Conservation (phyloP, 2,329 filamentous ascomycete species). For the Boeremia lycopersici region DNA sequence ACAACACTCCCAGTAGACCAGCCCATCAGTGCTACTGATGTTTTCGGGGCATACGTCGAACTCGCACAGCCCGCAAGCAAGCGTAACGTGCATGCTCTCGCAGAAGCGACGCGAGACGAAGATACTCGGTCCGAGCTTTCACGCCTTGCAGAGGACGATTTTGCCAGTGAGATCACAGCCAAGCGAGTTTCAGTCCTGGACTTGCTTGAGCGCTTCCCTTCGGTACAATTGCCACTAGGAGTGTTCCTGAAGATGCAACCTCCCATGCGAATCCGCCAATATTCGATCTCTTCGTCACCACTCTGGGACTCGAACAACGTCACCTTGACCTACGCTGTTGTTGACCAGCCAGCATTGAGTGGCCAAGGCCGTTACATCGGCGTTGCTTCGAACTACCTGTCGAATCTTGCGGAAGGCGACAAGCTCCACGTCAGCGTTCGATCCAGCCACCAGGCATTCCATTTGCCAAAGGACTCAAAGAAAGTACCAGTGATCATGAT, state of each 20-base stretch:
- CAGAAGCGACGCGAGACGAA: slow-evolving; percentile 58
- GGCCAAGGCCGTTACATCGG: slow-evolving; percentile 53
- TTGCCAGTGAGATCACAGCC: slow-evolving; percentile 47
- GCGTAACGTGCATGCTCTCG: slow-evolving; percentile 60
- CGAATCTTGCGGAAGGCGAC: slow-evolving; percentile 49
- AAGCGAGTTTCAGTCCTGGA: slow-evolving; percentile 71
- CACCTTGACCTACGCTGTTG: slow-evolving; percentile 72
- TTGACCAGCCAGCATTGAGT: slow-evolving; percentile 60
- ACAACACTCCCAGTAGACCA: slow-evolving; percentile 69
- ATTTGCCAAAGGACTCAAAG: slow-evolving; percentile 50
- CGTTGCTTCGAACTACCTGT: slow-evolving; percentile 53
- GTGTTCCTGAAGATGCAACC: slow-evolving; percentile 74
- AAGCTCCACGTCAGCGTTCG: slow-evolving; percentile 51
- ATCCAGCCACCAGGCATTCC: slow-evolving; percentile 51
- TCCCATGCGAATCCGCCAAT: slow-evolving; percentile 78
- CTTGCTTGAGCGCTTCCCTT: slow-evolving; percentile 66
- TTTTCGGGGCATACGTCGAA: slow-evolving; percentile 75
- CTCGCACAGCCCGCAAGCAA: slow-evolving; percentile 74
- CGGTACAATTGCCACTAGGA: slow-evolving; percentile 66
- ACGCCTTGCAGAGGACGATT: slow-evolving; percentile 52
- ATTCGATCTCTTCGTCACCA: slow-evolving; percentile 79
- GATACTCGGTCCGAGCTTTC: slow-evolving; percentile 57
- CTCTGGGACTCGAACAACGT: slow-evolving; percentile 62
- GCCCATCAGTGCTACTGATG: slow-evolving; percentile 65
- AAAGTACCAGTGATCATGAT: slow-evolving; percentile 51